phyloP scores from a whole-genome alignment of 805 yeast genomes.

The Candida michaelii region DNA sequence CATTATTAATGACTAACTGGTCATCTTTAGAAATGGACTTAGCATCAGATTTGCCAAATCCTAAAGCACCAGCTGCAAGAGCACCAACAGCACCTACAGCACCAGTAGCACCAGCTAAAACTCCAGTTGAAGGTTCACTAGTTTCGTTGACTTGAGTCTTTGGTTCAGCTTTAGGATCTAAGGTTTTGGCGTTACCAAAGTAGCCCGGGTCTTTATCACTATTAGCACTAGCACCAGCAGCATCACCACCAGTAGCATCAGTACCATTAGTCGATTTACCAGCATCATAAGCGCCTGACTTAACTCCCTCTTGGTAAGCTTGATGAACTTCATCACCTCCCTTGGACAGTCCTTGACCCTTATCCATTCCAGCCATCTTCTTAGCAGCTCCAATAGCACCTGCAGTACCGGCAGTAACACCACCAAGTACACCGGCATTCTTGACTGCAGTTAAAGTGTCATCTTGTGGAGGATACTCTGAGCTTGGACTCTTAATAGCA shows the following conservation, averaged over 20 bases:
- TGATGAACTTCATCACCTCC: constrained; percentile 10
- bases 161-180: too few relatives aligned
- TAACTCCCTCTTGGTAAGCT: constrained; percentile 21
- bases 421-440: constrained; percentile 14
- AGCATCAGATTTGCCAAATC: constrained; percentile 3
- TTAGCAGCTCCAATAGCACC: constrained; percentile 11
- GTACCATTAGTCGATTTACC: constrained; percentile 11
- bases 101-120: constrained; percentile 23
- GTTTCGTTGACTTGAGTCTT: not conserved
- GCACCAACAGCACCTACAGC: constrained; percentile 22
- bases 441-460: constrained; percentile 2
- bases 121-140: constrained; percentile 11
- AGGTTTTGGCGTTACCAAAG: constrained; percentile 10
- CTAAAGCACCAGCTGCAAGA: constrained; percentile 16
- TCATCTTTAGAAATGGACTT: constrained; percentile 10
- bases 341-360: not conserved
- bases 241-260: constrained; percentile 13
- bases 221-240: too few relatives aligned
- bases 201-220: not conserved
- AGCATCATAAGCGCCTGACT: constrained; percentile 20
- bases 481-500: constrained; percentile 13
- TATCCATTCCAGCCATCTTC: constrained; percentile 4
- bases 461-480: constrained; percentile 11
- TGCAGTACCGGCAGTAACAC: constrained; percentile 15
- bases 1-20: constrained; percentile 9